A percentile compares a stretch with the other conserved stretches of the same genome.
These are phyloP conservation scores for Penicillium glabrum DNA, from an alignment of 2,329 filamentous ascomycete genomes.

Conservation along the genomic window DNA sequence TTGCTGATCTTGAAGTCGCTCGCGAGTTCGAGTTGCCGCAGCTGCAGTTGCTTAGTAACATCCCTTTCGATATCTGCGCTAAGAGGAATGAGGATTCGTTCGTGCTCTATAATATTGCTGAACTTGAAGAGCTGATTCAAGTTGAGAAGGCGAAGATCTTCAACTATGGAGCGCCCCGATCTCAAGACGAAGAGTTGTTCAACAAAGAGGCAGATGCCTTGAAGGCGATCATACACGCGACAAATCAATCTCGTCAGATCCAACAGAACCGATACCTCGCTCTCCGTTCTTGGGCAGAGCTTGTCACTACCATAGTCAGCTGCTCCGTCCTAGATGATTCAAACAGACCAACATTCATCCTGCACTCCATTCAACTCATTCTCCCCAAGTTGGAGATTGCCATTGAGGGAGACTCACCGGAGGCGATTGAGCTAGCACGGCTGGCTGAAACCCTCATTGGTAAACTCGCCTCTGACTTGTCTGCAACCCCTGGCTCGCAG, in stretches of 20 bases:
- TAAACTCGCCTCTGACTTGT: conserved; percentile 38
- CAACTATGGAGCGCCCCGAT: conserved; percentile 45
- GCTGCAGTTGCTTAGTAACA: conserved; percentile 61
- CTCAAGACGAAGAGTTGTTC: conserved; percentile 44
- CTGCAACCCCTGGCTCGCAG: conserved; percentile 42
- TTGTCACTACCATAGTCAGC: conserved; percentile 80
- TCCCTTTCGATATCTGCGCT: conserved; percentile 67
- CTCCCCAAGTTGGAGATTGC: conserved; percentile 82
- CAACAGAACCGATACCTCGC: conserved; percentile 60
- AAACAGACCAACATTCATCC: conserved; percentile 72
- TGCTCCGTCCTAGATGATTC: conserved; percentile 75
- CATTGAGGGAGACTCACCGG: conserved; percentile 65
- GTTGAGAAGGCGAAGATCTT: conserved; percentile 48
- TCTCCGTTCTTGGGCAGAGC: conserved; percentile 78
- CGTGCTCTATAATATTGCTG: conserved; percentile 65
- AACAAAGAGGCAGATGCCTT: conserved; percentile 39
- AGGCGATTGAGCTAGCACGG: conserved; percentile 73
- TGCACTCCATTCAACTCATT: conserved; percentile 84
- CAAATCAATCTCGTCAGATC: conserved; percentile 41
- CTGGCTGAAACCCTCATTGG: conserved; percentile 67
- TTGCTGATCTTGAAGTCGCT: conserved; percentile 66
- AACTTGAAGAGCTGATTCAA: conserved; percentile 70
- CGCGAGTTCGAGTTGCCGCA: conserved; percentile 50
- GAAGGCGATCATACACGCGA: conserved; percentile 39
- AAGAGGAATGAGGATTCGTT: conserved; percentile 55